These are phyloP conservation scores for Chlamydomonas asymmetrica DNA, from an alignment of 139 green algal species.

Conservation along the genomic window DNA sequence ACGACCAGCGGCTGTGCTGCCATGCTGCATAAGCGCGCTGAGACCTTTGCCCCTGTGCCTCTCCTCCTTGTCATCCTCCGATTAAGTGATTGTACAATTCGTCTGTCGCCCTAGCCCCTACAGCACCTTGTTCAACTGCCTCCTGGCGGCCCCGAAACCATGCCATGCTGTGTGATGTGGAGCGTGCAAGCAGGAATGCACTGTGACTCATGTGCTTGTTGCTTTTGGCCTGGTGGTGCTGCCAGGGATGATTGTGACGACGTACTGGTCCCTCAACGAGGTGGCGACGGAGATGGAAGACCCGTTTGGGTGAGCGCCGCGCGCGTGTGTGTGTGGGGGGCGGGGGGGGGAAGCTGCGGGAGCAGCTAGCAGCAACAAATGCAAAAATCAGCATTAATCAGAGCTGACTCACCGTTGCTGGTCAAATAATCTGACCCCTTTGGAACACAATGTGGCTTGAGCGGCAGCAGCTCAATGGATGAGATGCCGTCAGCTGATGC, in stretches of 20 bases:
- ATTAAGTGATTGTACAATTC: too few relatives aligned
- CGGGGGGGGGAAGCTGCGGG: neutral
- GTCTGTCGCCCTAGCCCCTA: too few relatives aligned
- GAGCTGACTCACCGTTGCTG: neutral
- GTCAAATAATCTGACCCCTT: neutral
- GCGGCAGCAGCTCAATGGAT: neutral
- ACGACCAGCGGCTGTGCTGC: too few relatives aligned
- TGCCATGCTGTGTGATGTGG: too few relatives aligned
- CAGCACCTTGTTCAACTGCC: too few relatives aligned
- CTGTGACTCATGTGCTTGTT: too few relatives aligned
- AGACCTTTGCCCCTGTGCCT: too few relatives aligned
- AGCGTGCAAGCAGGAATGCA: too few relatives aligned
- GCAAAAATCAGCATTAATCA: neutral
- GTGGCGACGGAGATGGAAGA: slow-evolving; percentile 52
- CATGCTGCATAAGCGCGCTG: too few relatives aligned
- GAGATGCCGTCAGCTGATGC: neutral
- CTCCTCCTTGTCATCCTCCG: too few relatives aligned
- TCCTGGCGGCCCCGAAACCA: too few relatives aligned
- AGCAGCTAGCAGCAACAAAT: neutral
- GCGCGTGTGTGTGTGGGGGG: slow-evolving; percentile 5
- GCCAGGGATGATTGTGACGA: slow-evolving; percentile 39
- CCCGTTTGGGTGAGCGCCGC: slow-evolving; percentile 46
- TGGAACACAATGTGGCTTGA: neutral
- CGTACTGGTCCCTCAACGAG: slow-evolving; percentile 58
- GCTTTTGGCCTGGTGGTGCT: too few relatives aligned